Conservation (phyloP, 257 asterid species). For the Nemophila menziesii region DNA sequence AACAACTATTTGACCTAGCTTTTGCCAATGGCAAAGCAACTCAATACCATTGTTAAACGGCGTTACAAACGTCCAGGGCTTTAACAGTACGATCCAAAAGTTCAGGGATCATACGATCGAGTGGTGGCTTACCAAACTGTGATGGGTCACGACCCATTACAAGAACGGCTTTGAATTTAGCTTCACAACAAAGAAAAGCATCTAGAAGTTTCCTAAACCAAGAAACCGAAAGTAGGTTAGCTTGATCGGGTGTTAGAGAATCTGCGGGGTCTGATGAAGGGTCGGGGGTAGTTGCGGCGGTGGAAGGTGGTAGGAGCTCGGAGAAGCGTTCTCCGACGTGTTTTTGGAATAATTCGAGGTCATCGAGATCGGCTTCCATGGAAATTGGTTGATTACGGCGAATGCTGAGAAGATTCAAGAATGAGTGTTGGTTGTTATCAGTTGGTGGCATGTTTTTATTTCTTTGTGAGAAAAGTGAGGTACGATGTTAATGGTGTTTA, state of each 20-base stretch:
- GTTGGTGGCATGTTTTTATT: constrained; percentile 35
- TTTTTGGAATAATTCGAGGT: constrained; percentile 57
- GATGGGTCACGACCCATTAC: constrained; percentile 50
- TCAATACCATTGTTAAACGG: constrained; percentile 74
- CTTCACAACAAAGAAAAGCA: constrained; percentile 66
- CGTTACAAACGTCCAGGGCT: constrained; percentile 74
- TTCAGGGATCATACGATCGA: constrained; percentile 67
- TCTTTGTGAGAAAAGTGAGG: neutral
- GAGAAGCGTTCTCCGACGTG: constrained; percentile 64
- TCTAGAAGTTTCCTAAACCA: constrained; percentile 76
- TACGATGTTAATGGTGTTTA: neutral
- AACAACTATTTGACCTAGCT: constrained; percentile 53
- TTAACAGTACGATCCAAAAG: constrained; percentile 57
- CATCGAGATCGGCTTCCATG: constrained; percentile 54
- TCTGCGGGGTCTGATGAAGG: constrained; percentile 11
- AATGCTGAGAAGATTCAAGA: constrained; percentile 84
- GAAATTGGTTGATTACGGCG: constrained; percentile 60
- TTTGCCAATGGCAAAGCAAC: constrained; percentile 66
- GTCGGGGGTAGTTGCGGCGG: constrained; percentile 1
- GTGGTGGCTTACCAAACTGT: constrained; percentile 56
- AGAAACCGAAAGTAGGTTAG: constrained; percentile 51
- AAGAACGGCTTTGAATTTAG: constrained; percentile 57
- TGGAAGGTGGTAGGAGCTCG: constrained; percentile 32
- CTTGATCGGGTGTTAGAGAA: constrained; percentile 22
- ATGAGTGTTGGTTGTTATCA: constrained; percentile 53